Evolutionary conservation across 805 yeast species (phyloP).

Genomic region (Wickerhamomyces xylosicus): DNA sequence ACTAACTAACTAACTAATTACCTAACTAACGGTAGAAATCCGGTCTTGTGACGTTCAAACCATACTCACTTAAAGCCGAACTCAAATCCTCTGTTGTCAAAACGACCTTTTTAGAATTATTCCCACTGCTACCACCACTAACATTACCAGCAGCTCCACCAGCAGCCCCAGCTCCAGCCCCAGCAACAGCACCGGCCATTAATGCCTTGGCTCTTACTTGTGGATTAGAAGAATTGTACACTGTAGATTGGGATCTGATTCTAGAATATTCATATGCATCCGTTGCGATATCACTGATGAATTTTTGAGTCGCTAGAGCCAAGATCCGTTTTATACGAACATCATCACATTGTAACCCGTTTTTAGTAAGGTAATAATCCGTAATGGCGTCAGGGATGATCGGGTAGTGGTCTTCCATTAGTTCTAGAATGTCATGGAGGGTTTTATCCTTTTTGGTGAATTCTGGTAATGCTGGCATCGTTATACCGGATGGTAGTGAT

Average conservation of each 20-base stretch:
- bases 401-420: constrained; percentile 93
- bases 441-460: constrained; percentile 73
- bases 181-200: constrained; percentile 44
- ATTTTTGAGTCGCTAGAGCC: constrained; percentile 94
- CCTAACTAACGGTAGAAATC: constrained; percentile 80
- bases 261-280: constrained; percentile 95
- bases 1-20: no score
- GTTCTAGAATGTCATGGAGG: constrained; percentile 68
- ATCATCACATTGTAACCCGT: constrained; percentile 79
- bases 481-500: constrained; percentile 7
- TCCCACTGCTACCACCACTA: constrained; percentile 21
- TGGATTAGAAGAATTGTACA: constrained; percentile 78
- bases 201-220: constrained; percentile 77
- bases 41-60: constrained; percentile 81
- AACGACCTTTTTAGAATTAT: constrained; percentile 66
- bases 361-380: constrained; percentile 77
- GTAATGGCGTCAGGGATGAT: constrained; percentile 95
- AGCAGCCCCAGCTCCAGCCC: constrained; percentile 35
- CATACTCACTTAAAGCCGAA: constrained; percentile 88
- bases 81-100: constrained; percentile 90
- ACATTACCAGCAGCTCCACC: constrained; percentile 31
- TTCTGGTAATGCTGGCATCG: constrained; percentile 42
- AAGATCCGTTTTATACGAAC: constrained; percentile 58
- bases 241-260: constrained; percentile 80
- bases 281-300: constrained; percentile 86